Evolutionary conservation across 257 asterid species (phyloP).

Genomic region (Penstemon barbatus): DNA sequence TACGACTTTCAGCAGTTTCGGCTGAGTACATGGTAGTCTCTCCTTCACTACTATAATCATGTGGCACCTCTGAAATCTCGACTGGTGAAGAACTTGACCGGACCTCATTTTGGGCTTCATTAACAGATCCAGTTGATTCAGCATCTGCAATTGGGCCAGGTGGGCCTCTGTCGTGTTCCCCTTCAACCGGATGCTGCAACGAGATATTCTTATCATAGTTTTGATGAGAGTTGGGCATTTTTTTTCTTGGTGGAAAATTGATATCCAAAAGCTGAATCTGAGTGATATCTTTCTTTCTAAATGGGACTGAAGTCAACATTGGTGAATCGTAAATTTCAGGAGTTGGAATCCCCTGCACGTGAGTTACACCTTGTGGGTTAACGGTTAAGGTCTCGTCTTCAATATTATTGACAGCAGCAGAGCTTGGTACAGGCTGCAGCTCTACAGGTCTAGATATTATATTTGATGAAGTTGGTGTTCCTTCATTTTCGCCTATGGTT

Average conservation of each 20-base stretch:
- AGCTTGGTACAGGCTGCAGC: slow-evolving; percentile 45
- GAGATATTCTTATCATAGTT: slow-evolving; percentile 35
- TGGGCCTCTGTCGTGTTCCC: slow-evolving; percentile 39
- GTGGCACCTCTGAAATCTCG: slow-evolving; percentile 42
- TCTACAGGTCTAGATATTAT: slow-evolving; percentile 40
- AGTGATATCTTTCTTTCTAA: slow-evolving; percentile 49
- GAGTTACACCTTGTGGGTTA: slow-evolving; percentile 46
- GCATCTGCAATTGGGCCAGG: slow-evolving; percentile 44
- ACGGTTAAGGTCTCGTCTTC: slow-evolving; percentile 41
- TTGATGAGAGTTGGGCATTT: slow-evolving; percentile 41
- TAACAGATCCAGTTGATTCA: slow-evolving; percentile 85
- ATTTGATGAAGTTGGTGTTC: slow-evolving; percentile 57
- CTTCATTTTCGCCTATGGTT: slow-evolving; percentile 57
- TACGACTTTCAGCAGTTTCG: slow-evolving; percentile 95
- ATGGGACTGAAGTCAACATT: slow-evolving; percentile 51
- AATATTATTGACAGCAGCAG: slow-evolving; percentile 33
- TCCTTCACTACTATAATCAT: slow-evolving; percentile 86
- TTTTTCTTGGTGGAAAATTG: slow-evolving; percentile 76
- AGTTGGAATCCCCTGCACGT: slow-evolving; percentile 64
- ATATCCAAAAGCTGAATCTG: slow-evolving; percentile 85
- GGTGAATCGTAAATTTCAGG: slow-evolving; percentile 87
- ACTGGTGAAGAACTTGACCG: slow-evolving; percentile 65
- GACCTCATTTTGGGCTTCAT: slow-evolving; percentile 67
- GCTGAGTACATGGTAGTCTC: slow-evolving; percentile 99
- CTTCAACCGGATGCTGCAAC: slow-evolving; percentile 26